Evolutionary conservation across 768 basidiomycete species (phyloP), one percentile per base, ranked within the genome.

Genomic region (Dictyophora rubrovolvata): DNA sequence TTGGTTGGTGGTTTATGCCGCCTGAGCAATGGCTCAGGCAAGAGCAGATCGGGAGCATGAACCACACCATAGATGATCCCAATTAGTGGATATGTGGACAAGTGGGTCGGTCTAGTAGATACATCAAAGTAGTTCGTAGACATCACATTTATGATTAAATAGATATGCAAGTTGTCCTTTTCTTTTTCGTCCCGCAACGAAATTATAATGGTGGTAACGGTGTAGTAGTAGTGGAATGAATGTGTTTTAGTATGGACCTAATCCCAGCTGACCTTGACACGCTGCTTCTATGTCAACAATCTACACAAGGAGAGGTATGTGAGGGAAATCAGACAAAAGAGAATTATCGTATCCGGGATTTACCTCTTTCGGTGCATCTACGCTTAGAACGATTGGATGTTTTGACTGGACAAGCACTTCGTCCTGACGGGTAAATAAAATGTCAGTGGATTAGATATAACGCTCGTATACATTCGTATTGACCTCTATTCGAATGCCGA

Each of bases 401-500:
- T 83, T 70, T 62, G 80, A 74, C 6, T 83, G 81, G 1, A 90
- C 76, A 8, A 90, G 72, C 1, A 93, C 82, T 63, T 90, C 88
- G 62, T 93, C 89, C 83, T 76, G n/a, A 51, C 1, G 14, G 28
- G 7, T 28, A 9, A 18, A n/a, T n/a, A 12, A 53, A 78, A 60
- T 22, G 34, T 5, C 37, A 62, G 36, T 53, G n/a, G 66, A 47
- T 60, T 49, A 23, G 59, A 48, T 54, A 59, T 57, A 48, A 52
- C 16, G 52, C 17, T 49, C 50, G 7, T 17, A 21, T 37, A 7
- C 28, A 28, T 28, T 33, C 61, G 63, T 16, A 66, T 67, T 46
- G 59, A 86, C 89, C 78, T 95, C 95, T 65, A 99, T 92, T 50
- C 95, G 83, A 60, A 98, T 85, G 7, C 90, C 93, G 28, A 96